phyloP scores from a whole-genome alignment of 2,329 filamentous ascomycete species.

The Colletotrichum theobromicola region DNA sequence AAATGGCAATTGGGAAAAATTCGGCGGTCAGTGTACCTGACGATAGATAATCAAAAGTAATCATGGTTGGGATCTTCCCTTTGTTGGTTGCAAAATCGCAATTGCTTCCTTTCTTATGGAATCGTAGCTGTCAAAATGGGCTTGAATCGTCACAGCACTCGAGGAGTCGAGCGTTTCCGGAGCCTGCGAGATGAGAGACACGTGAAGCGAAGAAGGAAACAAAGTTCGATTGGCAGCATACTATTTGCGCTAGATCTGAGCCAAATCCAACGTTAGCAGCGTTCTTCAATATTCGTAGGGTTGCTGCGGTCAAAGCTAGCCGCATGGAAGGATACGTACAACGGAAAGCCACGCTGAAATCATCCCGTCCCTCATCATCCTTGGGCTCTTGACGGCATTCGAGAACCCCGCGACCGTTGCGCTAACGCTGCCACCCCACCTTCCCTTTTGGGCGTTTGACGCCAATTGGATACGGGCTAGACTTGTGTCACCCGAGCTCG shows the following conservation, averaged over 20 bases:
- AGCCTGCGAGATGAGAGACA: not conserved
- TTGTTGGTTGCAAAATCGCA: not conserved
- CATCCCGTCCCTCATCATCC: not conserved
- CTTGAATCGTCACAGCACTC: not conserved
- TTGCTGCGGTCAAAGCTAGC: not conserved
- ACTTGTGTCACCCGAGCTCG: no score
- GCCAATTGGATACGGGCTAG: no score
- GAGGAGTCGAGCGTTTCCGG: accelerated
- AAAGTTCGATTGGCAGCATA: not conserved
- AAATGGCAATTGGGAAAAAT: not conserved
- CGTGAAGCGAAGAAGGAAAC: not conserved
- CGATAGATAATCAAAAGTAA: not conserved
- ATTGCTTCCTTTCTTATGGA: not conserved
- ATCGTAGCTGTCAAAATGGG: not conserved
- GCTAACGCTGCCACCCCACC: no score
- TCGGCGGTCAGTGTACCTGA: not conserved
- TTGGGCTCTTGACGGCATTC: not conserved
- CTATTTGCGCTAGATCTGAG: not conserved
- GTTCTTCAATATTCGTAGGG: not conserved
- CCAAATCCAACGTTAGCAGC: not conserved
- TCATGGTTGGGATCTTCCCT: not conserved
- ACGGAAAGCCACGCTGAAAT: not conserved
- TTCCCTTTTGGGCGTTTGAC: no score
- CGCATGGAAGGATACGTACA: not conserved
- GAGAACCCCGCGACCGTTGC: no score